Evolutionary conservation across 306 rosid genomes (phyloP).

Genomic region (Ammopiptanthus mongolicus): DNA sequence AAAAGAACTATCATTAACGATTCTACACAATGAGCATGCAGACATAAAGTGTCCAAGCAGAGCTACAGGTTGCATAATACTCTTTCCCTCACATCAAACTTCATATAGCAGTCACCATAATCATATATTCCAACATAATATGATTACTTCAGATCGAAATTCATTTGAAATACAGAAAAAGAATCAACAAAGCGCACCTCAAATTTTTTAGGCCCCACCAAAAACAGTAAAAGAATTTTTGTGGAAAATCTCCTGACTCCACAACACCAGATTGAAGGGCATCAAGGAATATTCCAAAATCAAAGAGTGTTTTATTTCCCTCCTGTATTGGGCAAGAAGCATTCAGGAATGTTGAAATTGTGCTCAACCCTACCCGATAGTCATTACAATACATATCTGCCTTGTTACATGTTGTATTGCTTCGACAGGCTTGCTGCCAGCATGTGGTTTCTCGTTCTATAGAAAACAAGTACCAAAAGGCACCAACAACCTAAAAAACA

Average conservation of each 20-base stretch:
- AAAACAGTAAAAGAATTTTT: conserved; percentile 80
- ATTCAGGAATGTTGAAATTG: conserved; percentile 31
- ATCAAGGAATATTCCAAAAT: conserved; percentile 87
- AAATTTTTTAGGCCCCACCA: conserved; percentile 95
- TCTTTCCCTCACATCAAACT: too few species aligned
- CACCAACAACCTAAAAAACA: conserved; percentile 73
- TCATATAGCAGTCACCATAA: too few species aligned
- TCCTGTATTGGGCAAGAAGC: conserved; percentile 57
- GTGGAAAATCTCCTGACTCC: conserved; percentile 67
- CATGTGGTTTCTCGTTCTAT: conserved; percentile 86
- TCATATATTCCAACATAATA: too few species aligned
- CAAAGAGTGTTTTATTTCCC: conserved; percentile 31
- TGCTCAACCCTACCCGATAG: not conserved
- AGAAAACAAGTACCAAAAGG: conserved; percentile 85
- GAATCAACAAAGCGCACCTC: conserved; percentile 51
- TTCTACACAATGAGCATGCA: not conserved
- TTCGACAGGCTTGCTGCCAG: conserved; percentile 65
- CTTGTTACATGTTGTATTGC: conserved; percentile 25
- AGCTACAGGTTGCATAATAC: not conserved
- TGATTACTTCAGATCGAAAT: not conserved
- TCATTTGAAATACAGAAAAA: conserved; percentile 1
- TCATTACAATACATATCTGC: conserved; percentile 46
- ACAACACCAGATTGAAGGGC: conserved; percentile 92
- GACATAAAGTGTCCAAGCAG: not conserved
- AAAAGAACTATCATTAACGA: not conserved